Conservation (phyloP, 192 early-diverging fungal species). For the Coemansia sp. region DNA sequence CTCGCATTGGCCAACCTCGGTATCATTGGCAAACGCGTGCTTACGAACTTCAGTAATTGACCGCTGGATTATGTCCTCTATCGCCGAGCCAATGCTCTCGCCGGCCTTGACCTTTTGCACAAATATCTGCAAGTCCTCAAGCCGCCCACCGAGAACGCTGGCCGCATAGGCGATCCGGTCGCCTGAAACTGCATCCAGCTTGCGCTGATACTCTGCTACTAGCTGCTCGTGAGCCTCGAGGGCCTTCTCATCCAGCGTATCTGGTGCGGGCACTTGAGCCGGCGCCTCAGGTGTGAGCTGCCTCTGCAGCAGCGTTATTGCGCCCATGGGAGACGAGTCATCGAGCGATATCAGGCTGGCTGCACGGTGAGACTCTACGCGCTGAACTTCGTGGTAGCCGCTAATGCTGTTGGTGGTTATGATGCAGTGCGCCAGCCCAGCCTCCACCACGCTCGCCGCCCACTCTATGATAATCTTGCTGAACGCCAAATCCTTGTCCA, state of each 20-base stretch:
- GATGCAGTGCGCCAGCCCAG: slow-evolving; percentile 88
- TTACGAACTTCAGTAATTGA: slow-evolving; percentile 89
- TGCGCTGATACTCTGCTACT: slow-evolving; percentile 16
- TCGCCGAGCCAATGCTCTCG: slow-evolving; percentile 62
- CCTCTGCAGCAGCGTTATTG: slow-evolving; percentile 44
- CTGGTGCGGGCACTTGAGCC: not conserved
- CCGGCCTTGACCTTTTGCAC: slow-evolving; percentile 88
- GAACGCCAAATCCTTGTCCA: slow-evolving; percentile 72
- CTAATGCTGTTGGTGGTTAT: slow-evolving; percentile 80
- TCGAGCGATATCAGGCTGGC: slow-evolving; percentile 46
- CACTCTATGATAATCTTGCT: slow-evolving; percentile 76
- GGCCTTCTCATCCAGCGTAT: not conserved
- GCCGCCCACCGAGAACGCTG: slow-evolving; percentile 81
- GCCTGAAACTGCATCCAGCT: slow-evolving; percentile 28
- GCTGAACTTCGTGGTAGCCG: slow-evolving; percentile 67
- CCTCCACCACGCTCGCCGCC: slow-evolving; percentile 81
- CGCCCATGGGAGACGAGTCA: slow-evolving; percentile 47
- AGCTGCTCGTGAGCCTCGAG: not conserved
- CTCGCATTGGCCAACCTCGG: slow-evolving; percentile 40
- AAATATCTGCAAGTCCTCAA: slow-evolving; percentile 89
- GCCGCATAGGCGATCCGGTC: slow-evolving; percentile 58
- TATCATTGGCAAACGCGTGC: slow-evolving; percentile 74
- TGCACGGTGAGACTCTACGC: slow-evolving; percentile 47
- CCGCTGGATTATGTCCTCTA: slow-evolving; percentile 81
- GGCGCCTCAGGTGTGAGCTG: slow-evolving; percentile 39